Percentiles rank a stretch among this genome's conserved stretches.
phyloP scores from a whole-genome alignment of 306 rosid genomes.

The Clitoria ternatea region DNA sequence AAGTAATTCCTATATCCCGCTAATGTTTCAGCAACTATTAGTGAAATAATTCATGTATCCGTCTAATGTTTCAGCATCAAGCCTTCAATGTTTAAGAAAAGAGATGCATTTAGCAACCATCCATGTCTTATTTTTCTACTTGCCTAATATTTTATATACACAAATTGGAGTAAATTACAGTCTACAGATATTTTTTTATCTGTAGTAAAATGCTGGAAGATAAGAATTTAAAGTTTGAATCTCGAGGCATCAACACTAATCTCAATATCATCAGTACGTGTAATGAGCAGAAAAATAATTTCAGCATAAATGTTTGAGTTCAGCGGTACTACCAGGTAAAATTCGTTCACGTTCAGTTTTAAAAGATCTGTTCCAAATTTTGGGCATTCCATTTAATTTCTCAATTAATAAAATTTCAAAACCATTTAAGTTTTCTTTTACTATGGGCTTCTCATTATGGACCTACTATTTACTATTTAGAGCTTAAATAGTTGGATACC shows the following conservation, averaged over 20 bases:
- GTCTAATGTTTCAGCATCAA: conserved; percentile 1
- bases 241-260: neutral
- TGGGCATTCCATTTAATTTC: neutral
- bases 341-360: neutral
- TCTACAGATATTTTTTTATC: neutral
- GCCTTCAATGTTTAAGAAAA: neutral
- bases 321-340: conserved; percentile 10
- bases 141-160: neutral
- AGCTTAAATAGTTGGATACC: no score
- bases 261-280: neutral
- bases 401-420: neutral
- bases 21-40: conserved; percentile 10
- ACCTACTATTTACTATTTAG: neutral
- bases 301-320: neutral
- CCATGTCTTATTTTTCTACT: neutral
- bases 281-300: conserved; percentile 2
- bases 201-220: neutral
- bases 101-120: neutral
- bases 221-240: neutral
- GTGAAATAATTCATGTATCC: neutral
- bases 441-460: neutral
- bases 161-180: conserved; percentile 11
- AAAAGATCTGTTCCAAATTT: neutral
- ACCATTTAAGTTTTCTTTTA: neutral
- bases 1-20: neutral